These are phyloP conservation scores for Pseudoscleropodium purum DNA, from an alignment of 225 moss, liverwort and hornwort species.

Conservation along the genomic window DNA sequence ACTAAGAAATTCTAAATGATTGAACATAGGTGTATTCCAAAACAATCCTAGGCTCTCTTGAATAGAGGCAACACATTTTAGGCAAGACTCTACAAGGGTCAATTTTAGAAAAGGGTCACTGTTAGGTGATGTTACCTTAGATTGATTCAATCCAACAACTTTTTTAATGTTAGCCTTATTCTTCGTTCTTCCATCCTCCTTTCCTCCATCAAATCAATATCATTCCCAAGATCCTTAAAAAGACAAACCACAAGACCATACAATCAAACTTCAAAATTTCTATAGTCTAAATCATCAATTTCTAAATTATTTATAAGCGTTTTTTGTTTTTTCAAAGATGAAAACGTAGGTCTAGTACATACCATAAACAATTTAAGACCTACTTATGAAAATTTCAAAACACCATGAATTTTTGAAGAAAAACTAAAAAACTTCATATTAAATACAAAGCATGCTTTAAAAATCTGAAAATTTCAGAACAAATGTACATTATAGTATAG, in stretches of 20 bases:
- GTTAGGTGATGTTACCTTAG: background rate
- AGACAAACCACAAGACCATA: fast-evolving
- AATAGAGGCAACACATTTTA: background rate
- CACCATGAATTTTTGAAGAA: background rate
- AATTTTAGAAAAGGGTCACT: background rate
- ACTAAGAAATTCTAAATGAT: background rate
- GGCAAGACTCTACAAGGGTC: fast-evolving
- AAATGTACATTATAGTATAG: too few relatives aligned
- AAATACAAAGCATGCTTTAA: background rate
- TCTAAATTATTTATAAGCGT: too few relatives aligned
- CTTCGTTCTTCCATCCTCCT: fast-evolving
- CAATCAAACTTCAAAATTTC: background rate
- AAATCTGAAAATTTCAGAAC: fast-evolving
- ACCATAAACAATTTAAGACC: background rate
- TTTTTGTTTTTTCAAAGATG: background rate
- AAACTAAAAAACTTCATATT: background rate
- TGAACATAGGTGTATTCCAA: background rate
- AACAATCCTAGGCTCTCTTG: background rate
- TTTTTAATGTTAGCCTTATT: background rate
- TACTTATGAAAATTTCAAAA: background rate
- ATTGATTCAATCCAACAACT: background rate
- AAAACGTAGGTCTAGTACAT: background rate
- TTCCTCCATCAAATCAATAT: background rate
- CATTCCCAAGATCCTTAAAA: fast-evolving
- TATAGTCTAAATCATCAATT: fast-evolving